phyloP scores from a whole-genome alignment of 106 monocot species.

The Acanthochlamys bracteata region DNA sequence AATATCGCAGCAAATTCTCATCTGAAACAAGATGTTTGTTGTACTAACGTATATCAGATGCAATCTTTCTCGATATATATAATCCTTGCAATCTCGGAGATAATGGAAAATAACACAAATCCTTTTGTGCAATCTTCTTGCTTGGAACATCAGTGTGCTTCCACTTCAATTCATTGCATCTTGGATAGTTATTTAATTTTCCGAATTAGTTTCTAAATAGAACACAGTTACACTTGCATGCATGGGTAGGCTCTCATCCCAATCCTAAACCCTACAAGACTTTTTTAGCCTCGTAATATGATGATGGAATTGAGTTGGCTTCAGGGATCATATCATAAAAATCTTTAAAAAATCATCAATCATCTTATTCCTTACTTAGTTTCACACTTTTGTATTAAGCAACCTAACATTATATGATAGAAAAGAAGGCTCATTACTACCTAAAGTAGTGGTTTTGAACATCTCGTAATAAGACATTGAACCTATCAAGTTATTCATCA shows the following conservation, averaged over 20 bases:
- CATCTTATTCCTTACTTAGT: too few relatives aligned
- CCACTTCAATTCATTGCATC: neutral
- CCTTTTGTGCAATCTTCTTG: neutral
- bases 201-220: neutral
- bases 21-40: neutral
- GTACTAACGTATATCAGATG: neutral
- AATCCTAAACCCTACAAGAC: neutral
- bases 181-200: neutral
- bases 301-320: neutral
- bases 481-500: too few relatives aligned
- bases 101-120: conserved; percentile 1
- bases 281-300: conserved; percentile 1
- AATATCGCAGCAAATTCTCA: neutral
- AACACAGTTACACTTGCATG: neutral
- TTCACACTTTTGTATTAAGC: too few relatives aligned
- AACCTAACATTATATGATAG: too few relatives aligned
- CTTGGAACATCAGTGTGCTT: neutral
- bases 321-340: neutral
- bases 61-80: conserved; percentile 7
- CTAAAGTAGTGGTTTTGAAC: too few relatives aligned
- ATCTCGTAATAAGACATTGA: too few relatives aligned
- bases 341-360: too few relatives aligned
- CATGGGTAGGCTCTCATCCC: neutral
- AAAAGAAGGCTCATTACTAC: too few relatives aligned
- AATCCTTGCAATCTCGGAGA: neutral